phyloP scores from a whole-genome alignment of 108 stramenopile genomes.

The Cyclotella baltica region DNA sequence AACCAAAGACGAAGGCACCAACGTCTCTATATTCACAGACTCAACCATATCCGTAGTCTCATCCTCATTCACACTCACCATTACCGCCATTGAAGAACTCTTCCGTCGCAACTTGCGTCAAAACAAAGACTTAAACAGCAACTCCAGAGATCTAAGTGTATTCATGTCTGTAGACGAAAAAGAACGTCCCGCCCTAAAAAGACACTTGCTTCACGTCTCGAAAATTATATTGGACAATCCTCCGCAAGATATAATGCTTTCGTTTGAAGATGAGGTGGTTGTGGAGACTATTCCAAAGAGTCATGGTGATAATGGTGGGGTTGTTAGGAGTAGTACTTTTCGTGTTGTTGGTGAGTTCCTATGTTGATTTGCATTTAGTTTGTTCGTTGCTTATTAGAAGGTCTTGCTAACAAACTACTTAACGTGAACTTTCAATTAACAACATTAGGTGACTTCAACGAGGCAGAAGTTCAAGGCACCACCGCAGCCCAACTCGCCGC shows the following conservation, averaged over 20 bases:
- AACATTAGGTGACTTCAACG: conserved; percentile 30
- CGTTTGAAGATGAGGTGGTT: conserved; percentile 34
- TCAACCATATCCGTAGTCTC: conserved; percentile 31
- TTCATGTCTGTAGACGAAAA: conserved; percentile 30
- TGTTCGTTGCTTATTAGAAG: too few species aligned
- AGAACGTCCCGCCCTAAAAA: conserved; percentile 31
- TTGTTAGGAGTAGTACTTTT: conserved; percentile 32
- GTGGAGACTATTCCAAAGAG: conserved; percentile 10
- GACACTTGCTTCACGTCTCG: conserved; percentile 34
- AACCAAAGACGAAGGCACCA: conserved; percentile 4
- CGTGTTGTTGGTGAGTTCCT: conserved; percentile 39
- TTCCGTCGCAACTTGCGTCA: conserved; percentile 17
- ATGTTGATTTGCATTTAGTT: not conserved
- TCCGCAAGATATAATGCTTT: conserved; percentile 23
- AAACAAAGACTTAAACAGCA: too few species aligned
- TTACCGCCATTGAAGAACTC: conserved; percentile 32
- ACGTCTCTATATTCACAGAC: not conserved
- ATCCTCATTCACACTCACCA: conserved; percentile 40
- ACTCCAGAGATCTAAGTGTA: conserved; percentile 8
- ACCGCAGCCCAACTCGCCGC: conserved; percentile 18
- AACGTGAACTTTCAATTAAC: not conserved
- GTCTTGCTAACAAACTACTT: too few species aligned
- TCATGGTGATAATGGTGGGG: conserved; percentile 4
- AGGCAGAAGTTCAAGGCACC: conserved; percentile 3
- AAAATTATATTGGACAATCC: conserved; percentile 18